Base-by-base conservation (phyloP, 2,329 filamentous ascomycete genomes). In the Endoconidiophora polonica region DNA sequence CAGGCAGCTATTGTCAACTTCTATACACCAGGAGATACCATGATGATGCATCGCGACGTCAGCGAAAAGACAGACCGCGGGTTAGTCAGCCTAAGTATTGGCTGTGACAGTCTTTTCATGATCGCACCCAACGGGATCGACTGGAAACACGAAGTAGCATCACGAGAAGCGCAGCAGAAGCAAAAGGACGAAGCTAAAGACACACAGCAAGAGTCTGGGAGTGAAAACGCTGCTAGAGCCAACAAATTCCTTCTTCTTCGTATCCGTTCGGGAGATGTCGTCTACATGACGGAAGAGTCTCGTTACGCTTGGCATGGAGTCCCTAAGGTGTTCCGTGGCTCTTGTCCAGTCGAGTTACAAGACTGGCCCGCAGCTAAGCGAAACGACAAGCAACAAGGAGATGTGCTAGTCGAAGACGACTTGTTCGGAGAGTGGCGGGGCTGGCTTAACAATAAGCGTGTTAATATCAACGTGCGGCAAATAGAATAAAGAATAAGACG, bases 261-360 rank as follows among this genome's bases (percentile, higher is more conserved):
- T 20, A 68, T 96, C 37, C 73, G 80, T 22, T 94, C 86, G 1
- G 90, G 91, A 0, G 90, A 95, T 66, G 86, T 80, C 0, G 77
- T 96, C 1, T 87, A 93, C 60, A 96, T 98, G 90, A 80, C 77
- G 46, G 75, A 82, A 18, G 71, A 78, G 52, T 82, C 85, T 3
- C 73, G 91, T 41, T 94, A 86, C 64, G 88, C 90, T 2, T 96
- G 90, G 90, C 91, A 96, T 66, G 88, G 85, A 10, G 87, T 96
- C 10, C 88, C 91, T 4, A 91, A 88, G 62, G 81, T 96, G 10
- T 60, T 95, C 36, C 73, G 77, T 44, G 76, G 68, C 1, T 94
- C 86, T 0, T 96, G 88, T 63, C 90, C 90, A 0, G 67, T 67
- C 0, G 83, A 80, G 63, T 63, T 96, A 46, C 66, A 70, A 51